Evolutionary conservation across 345 rosid species (phyloP), one percentile per base, ranked within the genome.

Genomic region (Populus tremula): DNA sequence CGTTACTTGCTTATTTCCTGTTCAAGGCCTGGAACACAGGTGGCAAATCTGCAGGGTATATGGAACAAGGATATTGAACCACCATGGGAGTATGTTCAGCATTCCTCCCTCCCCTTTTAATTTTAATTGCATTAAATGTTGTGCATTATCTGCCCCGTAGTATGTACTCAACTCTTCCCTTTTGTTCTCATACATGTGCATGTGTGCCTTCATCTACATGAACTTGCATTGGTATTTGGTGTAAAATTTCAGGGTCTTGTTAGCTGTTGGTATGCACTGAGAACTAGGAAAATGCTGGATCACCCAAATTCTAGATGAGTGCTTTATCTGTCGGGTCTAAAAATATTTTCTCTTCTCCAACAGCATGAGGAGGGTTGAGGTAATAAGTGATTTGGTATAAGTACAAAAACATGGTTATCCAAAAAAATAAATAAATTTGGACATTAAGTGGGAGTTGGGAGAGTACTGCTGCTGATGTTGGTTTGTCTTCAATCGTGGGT

Each of bases 21-120:
- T 79, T 96, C 99, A 62, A 82, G 93, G 74, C 97, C 97, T 2
- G 94, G 99, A 87, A 91, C 96, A 67, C 99, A 89, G 78, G 97
- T 92, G 71, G 91, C 98, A 72, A 96, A 93, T 84, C 86, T 93
- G 80, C 97, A 93, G 76, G 99, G 99, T 53, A 89, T 96, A 80
- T 96, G 99, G 99, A 96, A 91, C 87, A 85, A 84, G 71, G 93
- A 91, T 86, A 73, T 89, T 75, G 86, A 81, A 50, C 99, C 98
- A 23, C 84, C 81, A 59, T 96, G 98, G 98, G 99, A 96, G 98
- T 96, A 88, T 11, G 97, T 85, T 72, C 73, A 18, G 8, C 61
- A 31, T 80, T 25, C 69, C 31, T 73, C 67, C 54, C 62, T 62
- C 18, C 43, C 43, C 49, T 67, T 47, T 39, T 47, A 18, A 16